Conservation (phyloP, 2,329 filamentous ascomycete genomes). For the Fusarium sacchari region DNA sequence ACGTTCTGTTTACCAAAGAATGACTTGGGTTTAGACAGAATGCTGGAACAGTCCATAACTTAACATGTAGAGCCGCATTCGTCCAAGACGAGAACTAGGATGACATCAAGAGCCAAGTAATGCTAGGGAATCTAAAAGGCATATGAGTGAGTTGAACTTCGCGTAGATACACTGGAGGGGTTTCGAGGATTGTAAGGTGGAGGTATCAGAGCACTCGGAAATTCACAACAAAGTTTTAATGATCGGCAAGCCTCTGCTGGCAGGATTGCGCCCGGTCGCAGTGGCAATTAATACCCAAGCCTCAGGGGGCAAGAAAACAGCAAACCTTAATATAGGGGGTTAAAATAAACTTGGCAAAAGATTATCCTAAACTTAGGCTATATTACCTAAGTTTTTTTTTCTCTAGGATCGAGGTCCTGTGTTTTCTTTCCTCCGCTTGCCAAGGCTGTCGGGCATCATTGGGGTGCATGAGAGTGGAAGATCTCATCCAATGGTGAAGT, state of each 20-base stretch:
- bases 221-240: accelerated
- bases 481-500: accelerated
- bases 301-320: too few relatives aligned
- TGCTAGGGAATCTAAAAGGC: background rate
- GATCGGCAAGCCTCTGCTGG: background rate
- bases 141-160: background rate
- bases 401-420: too few relatives aligned
- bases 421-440: too few relatives aligned
- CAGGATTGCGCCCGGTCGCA: accelerated
- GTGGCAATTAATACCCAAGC: accelerated
- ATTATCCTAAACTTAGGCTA: too few relatives aligned
- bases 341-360: too few relatives aligned
- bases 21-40: background rate
- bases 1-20: background rate
- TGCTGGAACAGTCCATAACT: background rate
- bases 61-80: accelerated
- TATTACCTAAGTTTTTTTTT: too few relatives aligned
- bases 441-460: background rate
- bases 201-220: accelerated
- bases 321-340: too few relatives aligned
- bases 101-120: accelerated
- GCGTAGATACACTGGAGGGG: accelerated
- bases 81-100: background rate
- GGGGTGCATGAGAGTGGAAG: accelerated
- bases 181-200: accelerated